Conservation (phyloP, 495 filamentous ascomycete genomes). For the Elasticomyces elasticus region DNA sequence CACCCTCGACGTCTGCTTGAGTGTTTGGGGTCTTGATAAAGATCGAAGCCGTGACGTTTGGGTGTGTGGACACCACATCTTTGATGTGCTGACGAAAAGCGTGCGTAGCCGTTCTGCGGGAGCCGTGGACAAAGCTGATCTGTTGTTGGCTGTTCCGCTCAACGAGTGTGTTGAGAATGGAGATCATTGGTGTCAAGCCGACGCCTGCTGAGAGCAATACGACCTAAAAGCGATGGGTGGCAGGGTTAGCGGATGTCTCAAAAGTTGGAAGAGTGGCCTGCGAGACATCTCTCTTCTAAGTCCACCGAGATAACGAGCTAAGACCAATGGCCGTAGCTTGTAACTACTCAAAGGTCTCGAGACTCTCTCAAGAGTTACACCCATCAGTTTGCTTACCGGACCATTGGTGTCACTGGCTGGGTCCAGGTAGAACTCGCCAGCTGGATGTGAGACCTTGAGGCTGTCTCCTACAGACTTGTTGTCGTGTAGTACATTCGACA, state of each 20-base stretch:
- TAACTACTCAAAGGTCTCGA: too few relatives aligned
- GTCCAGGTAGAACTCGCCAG: slow-evolving; percentile 60
- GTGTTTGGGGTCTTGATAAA: slow-evolving; percentile 34
- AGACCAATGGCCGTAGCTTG: too few relatives aligned
- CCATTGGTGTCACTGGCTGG: slow-evolving; percentile 31
- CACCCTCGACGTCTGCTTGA: slow-evolving; percentile 40
- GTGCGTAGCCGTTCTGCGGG: slow-evolving; percentile 37
- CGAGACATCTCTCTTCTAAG: too few relatives aligned
- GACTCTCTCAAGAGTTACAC: too few relatives aligned
- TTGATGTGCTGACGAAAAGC: slow-evolving; percentile 47
- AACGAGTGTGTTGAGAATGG: slow-evolving; percentile 53
- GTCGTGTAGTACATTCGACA: slow-evolving; percentile 63
- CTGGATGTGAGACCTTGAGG: slow-evolving; percentile 56
- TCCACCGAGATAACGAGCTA: too few relatives aligned
- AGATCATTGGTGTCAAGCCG: slow-evolving; percentile 56
- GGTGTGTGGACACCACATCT: slow-evolving; percentile 33
- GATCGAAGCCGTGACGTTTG: slow-evolving; percentile 33
- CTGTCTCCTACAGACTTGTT: slow-evolving; percentile 47
- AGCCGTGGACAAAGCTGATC: slow-evolving; percentile 55
- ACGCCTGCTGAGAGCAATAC: slow-evolving; percentile 63
- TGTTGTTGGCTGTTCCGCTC: slow-evolving; percentile 36
- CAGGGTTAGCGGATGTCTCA: too few relatives aligned
- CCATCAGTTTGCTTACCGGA: too few relatives aligned
- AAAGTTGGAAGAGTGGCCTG: too few relatives aligned
- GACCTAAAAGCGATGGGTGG: too few relatives aligned